Evolutionary conservation across 768 basidiomycete species (phyloP), one percentile per base, ranked within the genome.

Genomic region (Tulasnella sp.): DNA sequence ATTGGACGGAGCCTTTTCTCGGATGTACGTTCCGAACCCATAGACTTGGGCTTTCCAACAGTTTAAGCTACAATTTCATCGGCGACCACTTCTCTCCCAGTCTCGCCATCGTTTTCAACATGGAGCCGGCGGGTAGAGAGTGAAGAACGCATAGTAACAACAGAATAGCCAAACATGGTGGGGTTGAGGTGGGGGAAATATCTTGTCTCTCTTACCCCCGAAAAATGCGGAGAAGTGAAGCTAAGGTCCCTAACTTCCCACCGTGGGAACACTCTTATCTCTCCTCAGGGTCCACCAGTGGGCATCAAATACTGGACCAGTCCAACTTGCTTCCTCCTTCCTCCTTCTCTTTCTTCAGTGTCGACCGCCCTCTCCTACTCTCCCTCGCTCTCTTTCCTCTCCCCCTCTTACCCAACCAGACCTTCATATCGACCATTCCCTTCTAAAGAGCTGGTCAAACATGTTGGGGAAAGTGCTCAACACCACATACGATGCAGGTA

Each of bases 391-490:
- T 38, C 69, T 25, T 70, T 31, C 37, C 40, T 22, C 17, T 19
- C 37, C 36, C 19, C 37, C 6, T 17, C 39, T 40, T n/a, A 37
- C 39, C 22, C 31, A 72, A 38, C 15, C 7, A 37, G 19, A 15
- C 72, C 39, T 29, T 6, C 58, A 34, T 64, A 25, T 64, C 58
- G 17, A 39, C 71, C 31, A 17, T 34, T n/a, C n/a, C n/a, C n/a
- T n/a, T n/a, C n/a, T 25, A 31, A 29, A 34, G 25, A 19, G 3
- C 40, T 11, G 49, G 71, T 45, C 36, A 49, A 74, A 36, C 34
- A 74, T 67, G 73, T 58, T 74, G 36, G 73, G 73, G 52, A 52
- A 74, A 31, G 54, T 31, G 25, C 45, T 74, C 73, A 74, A 74
- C 54, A 52, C 54, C 58, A 74, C 73, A 1, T 74, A 74, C 34